Evolutionary conservation across 129 eudicot species (phyloP).

Genomic region (Centella asiatica): DNA sequence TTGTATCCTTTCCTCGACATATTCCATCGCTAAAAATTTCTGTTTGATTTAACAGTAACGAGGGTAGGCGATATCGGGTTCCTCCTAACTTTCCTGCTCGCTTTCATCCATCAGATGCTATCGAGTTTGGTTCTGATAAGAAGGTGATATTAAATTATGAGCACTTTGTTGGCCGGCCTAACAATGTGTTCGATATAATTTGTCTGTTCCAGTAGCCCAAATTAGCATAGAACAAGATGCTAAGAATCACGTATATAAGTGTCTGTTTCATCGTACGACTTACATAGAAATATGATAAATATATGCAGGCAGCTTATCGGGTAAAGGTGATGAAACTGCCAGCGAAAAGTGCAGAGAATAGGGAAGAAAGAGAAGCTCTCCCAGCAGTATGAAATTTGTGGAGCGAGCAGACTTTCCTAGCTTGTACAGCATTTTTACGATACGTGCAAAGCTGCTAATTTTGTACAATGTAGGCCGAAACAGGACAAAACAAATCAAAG

Average conservation of each 20-base stretch:
- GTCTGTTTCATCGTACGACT: neutral
- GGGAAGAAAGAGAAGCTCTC: constrained; percentile 31
- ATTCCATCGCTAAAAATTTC: neutral
- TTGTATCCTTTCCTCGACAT: neutral
- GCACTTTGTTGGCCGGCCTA: neutral
- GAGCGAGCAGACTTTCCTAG: neutral
- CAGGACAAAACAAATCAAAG: no score
- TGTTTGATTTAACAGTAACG: constrained; percentile 42
- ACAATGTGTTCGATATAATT: no score
- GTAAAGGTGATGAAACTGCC: constrained; percentile 59
- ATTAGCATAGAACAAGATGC: no score
- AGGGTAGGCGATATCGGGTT: constrained; percentile 61
- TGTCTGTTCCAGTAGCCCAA: neutral
- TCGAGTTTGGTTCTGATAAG: constrained; percentile 71
- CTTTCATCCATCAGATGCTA: constrained; percentile 67
- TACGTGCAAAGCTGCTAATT: no score
- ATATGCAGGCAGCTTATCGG: constrained; percentile 63
- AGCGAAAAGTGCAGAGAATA: constrained; percentile 24
- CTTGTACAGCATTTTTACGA: constrained; percentile 49
- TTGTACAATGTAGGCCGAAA: no score
- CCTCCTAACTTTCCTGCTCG: constrained; percentile 82
- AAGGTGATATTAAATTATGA: constrained; percentile 32
- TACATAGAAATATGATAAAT: neutral
- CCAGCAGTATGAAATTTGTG: constrained; percentile 37
- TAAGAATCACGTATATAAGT: no score